Evolutionary conservation across 2,329 filamentous ascomycete species (phyloP).

Genomic region (Penicillium sp.): DNA sequence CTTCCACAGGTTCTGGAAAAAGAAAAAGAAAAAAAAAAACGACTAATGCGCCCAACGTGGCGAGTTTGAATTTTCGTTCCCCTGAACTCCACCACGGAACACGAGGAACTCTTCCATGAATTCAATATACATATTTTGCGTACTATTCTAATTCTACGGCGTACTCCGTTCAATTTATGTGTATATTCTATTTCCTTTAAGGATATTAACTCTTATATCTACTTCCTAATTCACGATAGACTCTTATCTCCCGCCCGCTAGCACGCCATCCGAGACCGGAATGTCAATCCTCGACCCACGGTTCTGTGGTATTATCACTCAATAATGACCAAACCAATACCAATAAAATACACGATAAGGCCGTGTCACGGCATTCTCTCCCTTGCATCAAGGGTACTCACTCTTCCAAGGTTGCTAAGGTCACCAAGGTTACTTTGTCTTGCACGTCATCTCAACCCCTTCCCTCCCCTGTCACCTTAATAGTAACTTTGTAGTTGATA

Average conservation of each 20-base stretch:
- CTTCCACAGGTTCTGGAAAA: slow-evolving; percentile 11
- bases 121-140: neutral
- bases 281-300: slow-evolving; percentile 24
- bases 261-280: slow-evolving; percentile 24
- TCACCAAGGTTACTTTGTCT: neutral
- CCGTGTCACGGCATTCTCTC: slow-evolving; percentile 7
- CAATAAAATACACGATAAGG: neutral
- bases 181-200: neutral
- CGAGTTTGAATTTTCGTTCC: slow-evolving; percentile 7
- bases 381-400: slow-evolving; percentile 19
- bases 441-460: slow-evolving; percentile 17
- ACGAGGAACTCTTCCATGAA: neutral
- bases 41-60: slow-evolving; percentile 10
- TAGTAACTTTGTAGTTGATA: neutral
- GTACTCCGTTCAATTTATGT: neutral
- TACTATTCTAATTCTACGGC: neutral
- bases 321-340: neutral
- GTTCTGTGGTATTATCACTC: slow-evolving; percentile 11
- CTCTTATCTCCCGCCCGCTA: slow-evolving; percentile 18
- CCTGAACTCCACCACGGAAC: slow-evolving; percentile 9
- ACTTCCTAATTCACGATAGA: slow-evolving; percentile 1
- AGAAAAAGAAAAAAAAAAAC: neutral
- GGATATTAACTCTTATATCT: neutral
- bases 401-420: neutral
- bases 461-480: slow-evolving; percentile 7